Base-by-base conservation (phyloP, 257 asterid genomes). In the Petrea volubilis region DNA sequence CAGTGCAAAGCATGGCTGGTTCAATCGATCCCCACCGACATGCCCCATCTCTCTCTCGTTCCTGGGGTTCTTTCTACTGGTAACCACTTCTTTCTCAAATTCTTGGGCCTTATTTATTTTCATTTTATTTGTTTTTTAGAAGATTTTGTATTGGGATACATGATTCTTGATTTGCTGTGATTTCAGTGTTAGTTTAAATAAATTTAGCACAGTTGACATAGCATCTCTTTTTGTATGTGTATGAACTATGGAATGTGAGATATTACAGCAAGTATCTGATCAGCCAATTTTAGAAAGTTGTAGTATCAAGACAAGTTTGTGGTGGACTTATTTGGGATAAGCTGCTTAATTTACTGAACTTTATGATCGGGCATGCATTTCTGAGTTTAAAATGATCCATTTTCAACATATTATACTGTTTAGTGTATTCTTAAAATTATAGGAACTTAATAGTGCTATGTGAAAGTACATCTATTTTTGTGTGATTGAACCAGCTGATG, bases 1-100 rank as follows among this genome's bases (percentile, higher is more conserved):
- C 73, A 78, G 69, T 91, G 97, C 91, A 87, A 84, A 79, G 95
- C 88, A 10, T 91, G 97, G 97, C 58, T 91, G 67, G 97, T 91
- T 43, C 97, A 91, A 59, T 91, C 96, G 31, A 82, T 91, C 65
- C 97, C 97, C 65, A 89, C 92, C 9, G 88, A 89, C 52, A 89
- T 87, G 97, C 96, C 95, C 60, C 82, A 81, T 43, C 83, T 89
- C 60, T 29, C 81, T 70, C 89, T 14, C 40, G 88, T 91, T 50
- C 85, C 88, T 27, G 95, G 96, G 23, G 88, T 91, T 63, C 93
- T 91, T 59, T 83, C 95, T 46, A 83, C 95, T 3, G 92, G 97
- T 89, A 81, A 71, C 61, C 5, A 2, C 8, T 8, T 50, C 6
- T 17, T 64, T 25, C 31, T 12, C 11, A 23, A 1, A 10, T 49